Evolutionary conservation across 2,329 filamentous ascomycete species (phyloP), one percentile per base, ranked within the genome.

Genomic region (Orbilia brochopaga): DNA sequence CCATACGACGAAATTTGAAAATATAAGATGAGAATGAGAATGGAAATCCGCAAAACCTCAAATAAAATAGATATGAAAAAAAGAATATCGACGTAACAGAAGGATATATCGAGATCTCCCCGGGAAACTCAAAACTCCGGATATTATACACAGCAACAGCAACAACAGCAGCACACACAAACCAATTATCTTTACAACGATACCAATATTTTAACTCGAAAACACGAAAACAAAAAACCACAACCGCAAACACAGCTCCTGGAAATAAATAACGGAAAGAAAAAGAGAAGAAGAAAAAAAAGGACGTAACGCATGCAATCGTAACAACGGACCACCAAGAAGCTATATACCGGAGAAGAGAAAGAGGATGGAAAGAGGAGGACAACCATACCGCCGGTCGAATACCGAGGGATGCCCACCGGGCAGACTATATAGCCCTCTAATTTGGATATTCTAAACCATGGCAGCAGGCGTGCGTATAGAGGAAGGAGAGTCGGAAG

Each of bases 281-380:
- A 42, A 44, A 23, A 46, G 37, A 55, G 37, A 64, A 54, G 46
- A 50, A 64, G 50, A 51, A 46, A 60, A 69, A 17, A 51, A 19
- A 51, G 58, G 66, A 54, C 66, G 50, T 70, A 64, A 69, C 66
- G 60, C 64, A 60, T 59, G 63, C 58, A 19, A 55, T 60, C 66
- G 58, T 70, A 54, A 64, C 32, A 40, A 62, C 57, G 50, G 56
- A 64, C 24, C 51, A 37, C n/a, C 15, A 55, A 56, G 44, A 70
- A 64, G 59, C 60, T 70, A 70, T 70, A 59, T 70, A 70, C 66
- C 54, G 48, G 59, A n/a, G n/a, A n/a, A n/a, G n/a, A n/a, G n/a
- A n/a, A 70, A 62, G 37, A 40, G 19, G 59, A 55, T 59, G 44
- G 19, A 48, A 24, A 3, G 23, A 51, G 13, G 13, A 6, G 37